phyloP scores from a whole-genome alignment of 371 early-diverging fungal genomes.

The Mucor velutinosus region DNA sequence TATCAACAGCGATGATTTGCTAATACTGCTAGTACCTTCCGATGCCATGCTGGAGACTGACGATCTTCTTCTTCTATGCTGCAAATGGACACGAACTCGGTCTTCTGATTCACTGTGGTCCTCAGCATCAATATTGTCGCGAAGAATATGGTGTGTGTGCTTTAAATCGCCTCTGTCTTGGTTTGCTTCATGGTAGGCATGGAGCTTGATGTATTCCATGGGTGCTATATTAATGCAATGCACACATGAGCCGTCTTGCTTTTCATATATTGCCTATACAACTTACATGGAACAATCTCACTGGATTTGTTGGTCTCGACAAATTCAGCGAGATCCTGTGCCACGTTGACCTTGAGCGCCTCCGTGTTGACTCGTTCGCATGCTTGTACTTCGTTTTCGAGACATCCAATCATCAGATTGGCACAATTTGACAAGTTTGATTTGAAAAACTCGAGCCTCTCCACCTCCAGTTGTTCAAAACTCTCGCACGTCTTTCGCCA shows the following conservation, averaged over 20 bases:
- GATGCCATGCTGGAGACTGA: neutral
- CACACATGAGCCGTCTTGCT: neutral
- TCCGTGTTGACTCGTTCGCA: conserved; percentile 18
- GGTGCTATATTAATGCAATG: conserved; percentile 9
- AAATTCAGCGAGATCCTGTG: conserved; percentile 19
- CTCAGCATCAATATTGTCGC: conserved; percentile 11
- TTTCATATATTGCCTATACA: neutral
- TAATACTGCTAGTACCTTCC: neutral
- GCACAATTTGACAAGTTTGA: conserved; percentile 23
- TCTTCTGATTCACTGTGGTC: conserved; percentile 22
- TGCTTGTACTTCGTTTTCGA: conserved; percentile 24
- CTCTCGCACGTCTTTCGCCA: conserved; percentile 25
- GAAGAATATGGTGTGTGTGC: conserved; percentile 3
- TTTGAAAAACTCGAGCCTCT: conserved; percentile 22
- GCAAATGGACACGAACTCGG: neutral
- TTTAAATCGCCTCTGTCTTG: conserved; percentile 9
- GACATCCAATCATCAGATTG: conserved; percentile 19
- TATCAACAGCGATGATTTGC: neutral
- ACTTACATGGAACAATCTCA: conserved; percentile 22
- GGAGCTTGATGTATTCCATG: conserved; percentile 25
- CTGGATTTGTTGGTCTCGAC: conserved; percentile 20
- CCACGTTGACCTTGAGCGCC: conserved; percentile 8
- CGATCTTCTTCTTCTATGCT: neutral
- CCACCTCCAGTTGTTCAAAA: conserved; percentile 26
- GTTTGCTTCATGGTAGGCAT: conserved; percentile 21